Evolutionary conservation across 208 protist species (phyloP).

Genomic region (Wallacemonas sp.): DNA sequence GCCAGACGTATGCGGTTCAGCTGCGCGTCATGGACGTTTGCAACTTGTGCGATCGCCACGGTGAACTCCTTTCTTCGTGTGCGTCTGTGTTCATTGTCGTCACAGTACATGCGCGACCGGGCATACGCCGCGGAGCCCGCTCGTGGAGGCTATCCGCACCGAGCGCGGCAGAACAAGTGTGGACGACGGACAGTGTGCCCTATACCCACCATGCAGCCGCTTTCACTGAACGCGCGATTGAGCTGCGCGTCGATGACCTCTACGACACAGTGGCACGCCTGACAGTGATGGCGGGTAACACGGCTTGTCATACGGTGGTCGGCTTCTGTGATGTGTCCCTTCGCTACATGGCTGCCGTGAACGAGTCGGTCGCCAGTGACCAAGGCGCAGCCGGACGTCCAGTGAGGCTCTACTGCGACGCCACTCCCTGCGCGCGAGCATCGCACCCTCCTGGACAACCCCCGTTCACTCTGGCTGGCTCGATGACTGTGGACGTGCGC

Average conservation of each 20-base stretch:
- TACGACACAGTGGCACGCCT: background rate
- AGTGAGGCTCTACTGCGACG: background rate
- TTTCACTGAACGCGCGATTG: background rate
- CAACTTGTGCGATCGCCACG: background rate
- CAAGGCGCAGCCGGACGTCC: background rate
- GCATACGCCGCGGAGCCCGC: too few relatives aligned
- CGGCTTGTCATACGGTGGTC: conserved; percentile 1
- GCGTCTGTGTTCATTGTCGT: background rate
- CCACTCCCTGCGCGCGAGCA: too few relatives aligned
- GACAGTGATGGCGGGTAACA: conserved; percentile 9
- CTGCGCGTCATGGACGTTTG: background rate
- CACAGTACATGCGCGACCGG: background rate
- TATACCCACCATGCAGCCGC: background rate
- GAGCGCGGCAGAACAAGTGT: too few relatives aligned
- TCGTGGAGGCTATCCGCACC: too few relatives aligned
- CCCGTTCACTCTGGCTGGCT: background rate
- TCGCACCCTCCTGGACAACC: background rate
- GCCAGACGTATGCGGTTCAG: background rate
- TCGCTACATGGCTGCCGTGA: background rate
- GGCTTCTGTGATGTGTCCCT: conserved; percentile 16
- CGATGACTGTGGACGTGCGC: background rate
- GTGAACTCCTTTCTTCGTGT: background rate
- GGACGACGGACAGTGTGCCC: background rate
- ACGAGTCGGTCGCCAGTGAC: background rate
- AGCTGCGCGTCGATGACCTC: background rate